Base-by-base conservation (phyloP, 2,329 filamentous ascomycete species). In the Hyphodiscus sp. region DNA sequence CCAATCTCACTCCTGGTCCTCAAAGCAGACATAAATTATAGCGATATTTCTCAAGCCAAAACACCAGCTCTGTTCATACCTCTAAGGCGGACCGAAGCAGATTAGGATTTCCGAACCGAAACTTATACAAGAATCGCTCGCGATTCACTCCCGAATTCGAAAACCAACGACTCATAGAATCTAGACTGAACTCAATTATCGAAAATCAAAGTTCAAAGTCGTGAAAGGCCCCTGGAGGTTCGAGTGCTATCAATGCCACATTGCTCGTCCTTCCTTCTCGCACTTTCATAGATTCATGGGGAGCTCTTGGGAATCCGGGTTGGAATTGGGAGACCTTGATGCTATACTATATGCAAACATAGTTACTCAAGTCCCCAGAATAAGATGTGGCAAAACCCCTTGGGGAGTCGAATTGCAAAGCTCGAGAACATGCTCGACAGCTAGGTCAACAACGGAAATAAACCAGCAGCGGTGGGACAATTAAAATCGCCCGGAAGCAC, bases 51-150 rank as follows among this genome's bases (percentile, higher is more conserved):
- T 33, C 29, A 13, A 33, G 29, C 29, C 7, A 33, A 13, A 33
- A 33, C 29, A 33, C 29, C 29, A 33, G 29, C 29, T 33, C 13
- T 33, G 13, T 13, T 8, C 13, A 7, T 8, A 8, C 13, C 29
- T 7, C 29, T 33, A 13, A 33, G 13, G 13, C 7, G 13, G 29
- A 33, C 79, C 2, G 69, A 73, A 10, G 78, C 83, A 60, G 83
- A 83, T 62, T 76, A 76, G 50, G 77, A 80, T 13, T 70, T 82
- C 43, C 78, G 83, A 62, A 82, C 48, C 9, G 23, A 20, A 1
- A 65, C 67, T 2, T 70, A 72, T 63, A 69, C 71, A 59, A 50
- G n/a, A n/a, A n/a, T n/a, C n/a, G n/a, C n/a, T n/a, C n/a, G n/a
- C 59, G 48, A 9, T 20, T 71, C 9, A 62, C 56, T 20, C 2